A percentile compares a stretch with the other conserved stretches of the same genome.
These are phyloP conservation scores for Hypoxylon sp. DNA, from an alignment of 2,329 filamentous ascomycete genomes.

Conservation along the genomic window DNA sequence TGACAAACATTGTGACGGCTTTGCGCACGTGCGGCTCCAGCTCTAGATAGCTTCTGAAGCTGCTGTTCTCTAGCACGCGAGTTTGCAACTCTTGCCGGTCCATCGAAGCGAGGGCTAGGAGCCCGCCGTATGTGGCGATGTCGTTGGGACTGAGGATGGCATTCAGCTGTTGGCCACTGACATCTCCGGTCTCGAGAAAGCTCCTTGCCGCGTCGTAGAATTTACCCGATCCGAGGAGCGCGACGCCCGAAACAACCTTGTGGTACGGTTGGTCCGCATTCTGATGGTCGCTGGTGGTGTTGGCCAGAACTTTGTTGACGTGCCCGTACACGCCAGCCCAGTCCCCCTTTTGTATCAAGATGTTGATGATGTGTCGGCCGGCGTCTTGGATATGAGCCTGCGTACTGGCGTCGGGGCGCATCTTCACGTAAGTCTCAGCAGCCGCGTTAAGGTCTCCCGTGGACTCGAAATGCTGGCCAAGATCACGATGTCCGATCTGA, in stretches of 20 bases:
- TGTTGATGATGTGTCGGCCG: constrained; percentile 77
- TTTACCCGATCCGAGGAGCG: constrained; percentile 55
- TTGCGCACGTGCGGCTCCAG: constrained; percentile 93
- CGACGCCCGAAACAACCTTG: constrained; percentile 60
- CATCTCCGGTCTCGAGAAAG: constrained; percentile 72
- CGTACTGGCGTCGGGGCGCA: constrained; percentile 90
- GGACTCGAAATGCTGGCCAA: constrained; percentile 82
- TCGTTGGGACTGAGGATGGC: constrained; percentile 84
- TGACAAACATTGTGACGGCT: constrained; percentile 87
- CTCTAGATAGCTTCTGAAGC: constrained; percentile 88
- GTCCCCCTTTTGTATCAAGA: constrained; percentile 78
- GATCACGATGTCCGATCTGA: constrained; percentile 93
- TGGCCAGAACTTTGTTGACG: constrained; percentile 66
- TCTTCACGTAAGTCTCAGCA: constrained; percentile 79
- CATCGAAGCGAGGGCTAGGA: constrained; percentile 92
- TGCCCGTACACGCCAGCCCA: constrained; percentile 73
- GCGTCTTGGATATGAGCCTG: constrained; percentile 85
- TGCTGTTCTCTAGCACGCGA: constrained; percentile 78
- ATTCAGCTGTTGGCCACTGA: constrained; percentile 65
- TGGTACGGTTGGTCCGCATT: constrained; percentile 58
- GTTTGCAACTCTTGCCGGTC: constrained; percentile 76
- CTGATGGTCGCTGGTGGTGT: constrained; percentile 56
- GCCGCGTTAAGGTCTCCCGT: constrained; percentile 78
- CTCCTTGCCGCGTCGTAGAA: constrained; percentile 70
- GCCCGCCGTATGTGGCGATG: constrained; percentile 87